Evolutionary conservation across 495 filamentous ascomycete genomes (phyloP).

Genomic region (Neurospora discreta): DNA sequence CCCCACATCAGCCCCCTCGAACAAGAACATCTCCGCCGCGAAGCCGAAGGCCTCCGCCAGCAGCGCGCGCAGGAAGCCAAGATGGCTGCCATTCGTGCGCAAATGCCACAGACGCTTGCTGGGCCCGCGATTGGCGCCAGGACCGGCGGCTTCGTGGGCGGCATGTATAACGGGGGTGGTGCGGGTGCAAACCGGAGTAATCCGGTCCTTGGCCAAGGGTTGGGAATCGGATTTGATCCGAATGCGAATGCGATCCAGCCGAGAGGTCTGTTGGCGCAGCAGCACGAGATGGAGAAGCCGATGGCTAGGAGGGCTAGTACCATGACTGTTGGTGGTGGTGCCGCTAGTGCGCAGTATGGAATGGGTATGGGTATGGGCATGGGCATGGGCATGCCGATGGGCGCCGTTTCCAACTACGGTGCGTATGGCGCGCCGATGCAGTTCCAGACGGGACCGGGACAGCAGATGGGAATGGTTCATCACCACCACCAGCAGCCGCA

Average conservation of each 20-base stretch:
- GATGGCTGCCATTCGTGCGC: conserved; percentile 28
- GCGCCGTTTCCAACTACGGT: not conserved
- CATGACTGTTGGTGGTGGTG: not conserved
- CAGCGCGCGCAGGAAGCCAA: conserved; percentile 26
- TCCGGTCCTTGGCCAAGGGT: not conserved
- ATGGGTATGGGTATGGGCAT: not conserved
- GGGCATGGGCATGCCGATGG: not conserved
- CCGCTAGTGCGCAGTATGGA: not conserved
- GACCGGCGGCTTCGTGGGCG: conserved; percentile 38
- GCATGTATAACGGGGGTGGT: conserved; percentile 8
- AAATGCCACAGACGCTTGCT: conserved; percentile 28
- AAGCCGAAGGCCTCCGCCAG: conserved; percentile 24
- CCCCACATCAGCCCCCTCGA: conserved; percentile 21
- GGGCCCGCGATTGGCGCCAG: conserved; percentile 14
- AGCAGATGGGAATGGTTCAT: not conserved
- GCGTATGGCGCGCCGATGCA: conserved; percentile 22
- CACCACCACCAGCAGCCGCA: too few species aligned
- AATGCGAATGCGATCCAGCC: not conserved
- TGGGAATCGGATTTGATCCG: not conserved
- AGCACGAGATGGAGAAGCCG: not conserved
- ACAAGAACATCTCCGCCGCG: conserved; percentile 21
- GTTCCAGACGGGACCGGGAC: not conserved
- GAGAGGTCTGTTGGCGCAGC: not conserved
- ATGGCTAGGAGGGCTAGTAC: not conserved
- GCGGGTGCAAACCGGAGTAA: not conserved